Evolutionary conservation across 805 yeast genomes (phyloP).

Genomic region (Metschnikowia gelsemii): DNA sequence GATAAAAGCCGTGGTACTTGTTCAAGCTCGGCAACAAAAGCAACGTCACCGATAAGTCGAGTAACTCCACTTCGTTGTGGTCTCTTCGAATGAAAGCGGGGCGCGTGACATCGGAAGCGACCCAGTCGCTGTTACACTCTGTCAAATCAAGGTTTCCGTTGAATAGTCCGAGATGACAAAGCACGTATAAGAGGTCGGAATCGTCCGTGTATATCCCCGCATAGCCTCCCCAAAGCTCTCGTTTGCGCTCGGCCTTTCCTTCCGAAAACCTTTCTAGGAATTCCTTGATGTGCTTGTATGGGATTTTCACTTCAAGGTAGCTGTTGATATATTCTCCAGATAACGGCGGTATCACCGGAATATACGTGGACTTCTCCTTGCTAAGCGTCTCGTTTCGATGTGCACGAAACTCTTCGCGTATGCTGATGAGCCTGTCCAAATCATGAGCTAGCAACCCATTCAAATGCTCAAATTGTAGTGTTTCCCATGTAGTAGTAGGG

Average conservation of each 20-base stretch:
- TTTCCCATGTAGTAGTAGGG: slow-evolving; percentile 50
- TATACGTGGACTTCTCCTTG: slow-evolving; percentile 27
- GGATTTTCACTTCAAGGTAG: slow-evolving; percentile 56
- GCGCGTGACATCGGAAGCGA: slow-evolving; percentile 24
- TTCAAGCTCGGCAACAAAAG: slow-evolving; percentile 66
- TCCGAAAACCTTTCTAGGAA: slow-evolving; percentile 21
- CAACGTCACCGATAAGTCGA: slow-evolving; percentile 57
- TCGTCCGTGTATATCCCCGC: slow-evolving; percentile 92
- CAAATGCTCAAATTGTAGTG: slow-evolving; percentile 32
- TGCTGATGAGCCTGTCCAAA: slow-evolving; percentile 23
- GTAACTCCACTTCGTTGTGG: slow-evolving; percentile 23
- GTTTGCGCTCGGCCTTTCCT: slow-evolving; percentile 33
- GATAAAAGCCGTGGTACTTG: slow-evolving; percentile 61
- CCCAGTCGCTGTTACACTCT: slow-evolving; percentile 36
- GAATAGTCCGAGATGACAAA: slow-evolving; percentile 73
- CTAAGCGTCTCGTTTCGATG: slow-evolving; percentile 13
- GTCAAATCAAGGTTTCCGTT: slow-evolving; percentile 33
- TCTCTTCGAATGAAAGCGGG: slow-evolving; percentile 21
- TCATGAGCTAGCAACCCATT: slow-evolving; percentile 29
- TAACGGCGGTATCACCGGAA: slow-evolving; percentile 41
- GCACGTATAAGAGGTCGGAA: slow-evolving; percentile 73
- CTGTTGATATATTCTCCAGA: slow-evolving; percentile 41
- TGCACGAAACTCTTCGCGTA: slow-evolving; percentile 21
- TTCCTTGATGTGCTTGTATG: slow-evolving; percentile 42
- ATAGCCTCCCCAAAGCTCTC: slow-evolving; percentile 75